Evolutionary conservation across 192 early-diverging fungal genomes (phyloP).

Genomic region (Rhizophagus prolifer): DNA sequence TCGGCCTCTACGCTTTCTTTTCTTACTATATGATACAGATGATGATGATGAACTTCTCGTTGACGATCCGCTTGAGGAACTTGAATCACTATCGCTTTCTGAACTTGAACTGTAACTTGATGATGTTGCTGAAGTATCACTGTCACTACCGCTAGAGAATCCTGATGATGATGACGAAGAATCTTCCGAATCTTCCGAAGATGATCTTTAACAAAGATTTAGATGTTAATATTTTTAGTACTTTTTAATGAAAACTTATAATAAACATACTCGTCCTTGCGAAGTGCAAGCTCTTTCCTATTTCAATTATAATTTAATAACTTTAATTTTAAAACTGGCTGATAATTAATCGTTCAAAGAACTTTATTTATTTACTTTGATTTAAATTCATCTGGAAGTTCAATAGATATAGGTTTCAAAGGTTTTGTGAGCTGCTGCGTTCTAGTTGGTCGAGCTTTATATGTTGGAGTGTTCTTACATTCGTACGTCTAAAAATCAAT

Average conservation of each 20-base stretch:
- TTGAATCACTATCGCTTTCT: not conserved
- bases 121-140: slow-evolving; percentile 1
- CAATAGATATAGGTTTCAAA: slow-evolving; percentile 44
- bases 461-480: slow-evolving; percentile 47
- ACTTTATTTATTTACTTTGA: slow-evolving; percentile 33
- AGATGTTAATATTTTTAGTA: not conserved
- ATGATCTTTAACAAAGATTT: not conserved
- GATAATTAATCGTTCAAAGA: not conserved
- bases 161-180: not conserved
- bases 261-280: not conserved
- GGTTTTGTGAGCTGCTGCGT: slow-evolving; percentile 62
- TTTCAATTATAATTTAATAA: not conserved
- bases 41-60: not conserved
- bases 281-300: not conserved
- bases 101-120: not conserved
- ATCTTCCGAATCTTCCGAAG: not conserved
- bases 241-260: not conserved
- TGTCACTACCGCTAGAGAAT: no score
- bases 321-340: not conserved
- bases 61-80: slow-evolving; percentile 7
- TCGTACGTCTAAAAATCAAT: slow-evolving; percentile 44
- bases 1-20: slow-evolving; percentile 16
- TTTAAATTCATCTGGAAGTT: slow-evolving; percentile 50
- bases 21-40: not conserved
- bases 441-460: slow-evolving; percentile 54